These are phyloP conservation scores for Mucor plumbeus DNA, from an alignment of 371 early-diverging fungal species.

Conservation along the genomic window DNA sequence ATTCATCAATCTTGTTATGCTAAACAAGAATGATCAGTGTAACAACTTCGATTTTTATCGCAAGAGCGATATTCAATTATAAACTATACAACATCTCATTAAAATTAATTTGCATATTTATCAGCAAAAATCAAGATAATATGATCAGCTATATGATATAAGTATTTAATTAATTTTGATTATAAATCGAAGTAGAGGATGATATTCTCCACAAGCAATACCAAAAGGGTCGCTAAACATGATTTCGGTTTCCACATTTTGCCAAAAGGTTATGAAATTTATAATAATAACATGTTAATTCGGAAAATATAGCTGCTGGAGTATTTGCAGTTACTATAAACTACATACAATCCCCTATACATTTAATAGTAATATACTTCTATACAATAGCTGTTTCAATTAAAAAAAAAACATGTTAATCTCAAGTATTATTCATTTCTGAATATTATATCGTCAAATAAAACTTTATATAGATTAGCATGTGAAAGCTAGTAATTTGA, in stretches of 20 bases:
- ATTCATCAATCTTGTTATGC: too few species aligned
- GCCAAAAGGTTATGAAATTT: neutral
- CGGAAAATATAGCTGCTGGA: too few species aligned
- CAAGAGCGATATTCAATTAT: too few species aligned
- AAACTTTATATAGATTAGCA: neutral
- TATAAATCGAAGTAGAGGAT: neutral
- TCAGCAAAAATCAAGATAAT: too few species aligned
- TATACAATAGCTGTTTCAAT: too few species aligned
- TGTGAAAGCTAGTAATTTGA: constrained; percentile 6
- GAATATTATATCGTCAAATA: neutral
- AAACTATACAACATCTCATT: too few species aligned
- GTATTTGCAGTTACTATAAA: too few species aligned
- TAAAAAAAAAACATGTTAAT: neutral
- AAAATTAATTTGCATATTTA: too few species aligned
- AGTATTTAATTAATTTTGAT: neutral
- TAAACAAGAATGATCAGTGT: too few species aligned
- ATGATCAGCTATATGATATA: neutral
- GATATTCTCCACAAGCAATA: neutral
- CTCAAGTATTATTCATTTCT: neutral
- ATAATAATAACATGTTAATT: neutral
- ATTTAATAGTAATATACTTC: too few species aligned
- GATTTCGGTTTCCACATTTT: neutral
- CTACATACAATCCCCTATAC: too few species aligned
- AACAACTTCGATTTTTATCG: too few species aligned
- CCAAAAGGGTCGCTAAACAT: neutral